Conservation (phyloP, 331 rosid genomes). For the Telfairia occidentalis region DNA sequence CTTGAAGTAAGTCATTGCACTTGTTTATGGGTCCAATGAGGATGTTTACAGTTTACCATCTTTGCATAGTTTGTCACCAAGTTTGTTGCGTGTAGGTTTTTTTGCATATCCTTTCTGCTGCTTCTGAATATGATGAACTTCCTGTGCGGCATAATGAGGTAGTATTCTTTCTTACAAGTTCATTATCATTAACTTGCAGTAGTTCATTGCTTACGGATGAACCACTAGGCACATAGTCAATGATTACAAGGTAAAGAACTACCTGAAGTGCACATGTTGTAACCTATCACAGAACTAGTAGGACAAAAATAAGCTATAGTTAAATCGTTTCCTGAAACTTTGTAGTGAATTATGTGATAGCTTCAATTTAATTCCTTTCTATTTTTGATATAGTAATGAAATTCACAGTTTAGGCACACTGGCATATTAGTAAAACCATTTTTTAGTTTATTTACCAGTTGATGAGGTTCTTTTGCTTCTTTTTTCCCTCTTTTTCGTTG, state of each 20-base stretch:
- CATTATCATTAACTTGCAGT: neutral
- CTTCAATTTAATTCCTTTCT: neutral
- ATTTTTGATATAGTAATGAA: neutral
- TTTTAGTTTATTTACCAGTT: neutral
- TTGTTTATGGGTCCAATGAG: neutral
- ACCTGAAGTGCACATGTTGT: neutral
- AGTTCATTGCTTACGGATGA: neutral
- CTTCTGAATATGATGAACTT: constrained; percentile 86
- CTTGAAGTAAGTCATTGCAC: constrained; percentile 53
- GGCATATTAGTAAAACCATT: neutral
- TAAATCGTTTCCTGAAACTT: neutral
- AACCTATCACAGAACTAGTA: neutral
- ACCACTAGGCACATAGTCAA: neutral
- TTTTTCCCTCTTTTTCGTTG: neutral
- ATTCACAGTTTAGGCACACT: neutral
- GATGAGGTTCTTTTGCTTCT: neutral
- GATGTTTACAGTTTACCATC: constrained; percentile 3
- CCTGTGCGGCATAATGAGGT: constrained; percentile 99
- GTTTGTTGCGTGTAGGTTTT: constrained; percentile 46
- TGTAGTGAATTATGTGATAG: neutral
- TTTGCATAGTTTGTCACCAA: neutral
- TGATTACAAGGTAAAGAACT: neutral
- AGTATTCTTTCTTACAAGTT: constrained; percentile 11
- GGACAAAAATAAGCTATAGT: neutral
- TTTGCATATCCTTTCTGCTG: constrained; percentile 82